Base-by-base conservation (phyloP, 805 yeast genomes). In the Ogataea trehalophila region DNA sequence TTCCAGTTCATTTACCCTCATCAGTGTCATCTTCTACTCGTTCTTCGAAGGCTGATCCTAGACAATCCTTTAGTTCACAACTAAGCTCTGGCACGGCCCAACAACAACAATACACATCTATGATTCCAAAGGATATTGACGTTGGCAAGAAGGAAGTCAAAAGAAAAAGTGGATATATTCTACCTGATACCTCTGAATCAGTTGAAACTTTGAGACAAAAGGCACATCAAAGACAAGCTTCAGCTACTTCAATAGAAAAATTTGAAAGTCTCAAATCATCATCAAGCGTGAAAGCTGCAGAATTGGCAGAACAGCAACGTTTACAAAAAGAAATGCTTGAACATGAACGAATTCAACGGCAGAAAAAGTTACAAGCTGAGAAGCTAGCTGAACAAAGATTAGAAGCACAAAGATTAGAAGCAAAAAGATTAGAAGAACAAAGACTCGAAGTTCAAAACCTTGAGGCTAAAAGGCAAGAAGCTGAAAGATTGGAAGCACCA, bases 221-320 rank as follows among this genome's bases (percentile, higher is more conserved):
- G 29, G 23, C 41, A 9, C 47, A 44, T 39, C 47, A 44, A 34
- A 34, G 43, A n/a, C 43, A 39, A 35, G 22, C 31, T 4, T 40
- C 42, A 8, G 43, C 43, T 23, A n/a, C 39, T 7, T 48, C 51
- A 6, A 42, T 45, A 13, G 51, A 48, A 16, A 45, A 45, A 16
- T 39, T 45, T 33, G 44, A 31, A 36, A 43, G 39, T 31, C 2
- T 47, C 29, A 44, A 29, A 33, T 5, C 17, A n/a, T 15, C 36
- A 17, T 17, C 33, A 8, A 26, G 14, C 13, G 22, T 34, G 17
- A 44, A 26, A 17, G 26, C 38, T 37, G 47, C 48, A 33, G 33
- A 37, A 26, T 23, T 20, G 26, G 52, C 48, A 37, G 39, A 31
- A 42, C 47, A 47, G 22, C 46, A 39, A 6, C 29, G 15, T 11